phyloP scores from a whole-genome alignment of 1,284 basidiomycete species.

The Boletus sp. region DNA sequence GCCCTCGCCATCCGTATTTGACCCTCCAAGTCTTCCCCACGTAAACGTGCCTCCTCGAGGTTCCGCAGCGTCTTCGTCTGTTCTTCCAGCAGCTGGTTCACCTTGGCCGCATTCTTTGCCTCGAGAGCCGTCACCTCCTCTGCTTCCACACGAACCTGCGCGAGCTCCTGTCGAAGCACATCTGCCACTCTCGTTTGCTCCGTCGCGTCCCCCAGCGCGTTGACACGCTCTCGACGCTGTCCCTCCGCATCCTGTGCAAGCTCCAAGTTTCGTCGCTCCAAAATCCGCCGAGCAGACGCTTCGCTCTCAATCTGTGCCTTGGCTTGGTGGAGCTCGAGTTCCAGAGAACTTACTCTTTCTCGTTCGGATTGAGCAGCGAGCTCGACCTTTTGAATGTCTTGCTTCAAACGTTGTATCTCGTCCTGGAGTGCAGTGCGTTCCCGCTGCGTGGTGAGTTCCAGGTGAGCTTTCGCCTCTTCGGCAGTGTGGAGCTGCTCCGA shows the following conservation, averaged over 20 bases:
- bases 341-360: conserved; percentile 54
- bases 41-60: conserved; percentile 73
- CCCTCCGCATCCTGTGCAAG: conserved; percentile 61
- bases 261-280: conserved; percentile 72
- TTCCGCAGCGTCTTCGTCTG: conserved; percentile 69
- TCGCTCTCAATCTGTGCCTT: conserved; percentile 69
- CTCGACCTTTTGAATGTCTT: conserved; percentile 46
- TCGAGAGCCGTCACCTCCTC: conserved; percentile 78
- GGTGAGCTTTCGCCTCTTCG: conserved; percentile 55
- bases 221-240: conserved; percentile 60
- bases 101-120: conserved; percentile 62
- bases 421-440: conserved; percentile 56
- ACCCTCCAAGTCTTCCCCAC: conserved; percentile 72
- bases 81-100: conserved; percentile 71
- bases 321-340: conserved; percentile 66
- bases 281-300: conserved; percentile 53
- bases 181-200: conserved; percentile 67
- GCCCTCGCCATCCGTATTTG: conserved; percentile 69
- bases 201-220: conserved; percentile 70
- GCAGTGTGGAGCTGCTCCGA: conserved; percentile 61
- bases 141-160: conserved; percentile 61
- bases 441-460: conserved; percentile 56
- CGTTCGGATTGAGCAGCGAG: conserved; percentile 47
- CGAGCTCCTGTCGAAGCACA: conserved; percentile 69
- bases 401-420: conserved; percentile 58